Conservation (phyloP, 768 basidiomycete genomes). For the Mycena capillaripes region DNA sequence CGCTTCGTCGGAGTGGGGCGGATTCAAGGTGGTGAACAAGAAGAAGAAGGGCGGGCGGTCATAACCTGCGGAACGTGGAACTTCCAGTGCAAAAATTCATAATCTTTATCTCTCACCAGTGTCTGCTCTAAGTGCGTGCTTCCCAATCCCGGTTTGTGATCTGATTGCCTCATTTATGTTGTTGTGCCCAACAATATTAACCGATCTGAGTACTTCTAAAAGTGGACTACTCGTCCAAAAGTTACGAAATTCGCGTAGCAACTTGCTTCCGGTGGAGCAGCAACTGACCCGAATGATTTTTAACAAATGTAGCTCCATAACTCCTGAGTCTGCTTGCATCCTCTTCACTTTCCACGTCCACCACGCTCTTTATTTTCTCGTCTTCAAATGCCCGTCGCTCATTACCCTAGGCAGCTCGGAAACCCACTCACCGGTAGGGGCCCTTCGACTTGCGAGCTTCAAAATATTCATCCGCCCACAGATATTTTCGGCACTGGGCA, state of each 20-base stretch:
- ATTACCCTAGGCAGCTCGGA: conserved; percentile 1
- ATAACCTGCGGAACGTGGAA: conserved; percentile 43
- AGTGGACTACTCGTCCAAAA: not conserved
- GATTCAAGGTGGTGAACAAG: conserved; percentile 95
- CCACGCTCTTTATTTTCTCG: conserved; percentile 15
- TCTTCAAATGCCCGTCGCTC: conserved; percentile 14
- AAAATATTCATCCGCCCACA: not conserved
- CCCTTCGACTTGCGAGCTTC: not conserved
- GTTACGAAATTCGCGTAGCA: not conserved
- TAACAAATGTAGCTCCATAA: not conserved
- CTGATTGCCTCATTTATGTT: not conserved
- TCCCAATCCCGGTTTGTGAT: not conserved
- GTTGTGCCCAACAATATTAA: not conserved
- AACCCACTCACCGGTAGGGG: not conserved
- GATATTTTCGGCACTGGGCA: not conserved
- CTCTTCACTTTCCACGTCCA: not conserved
- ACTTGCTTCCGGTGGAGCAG: conserved; percentile 4
- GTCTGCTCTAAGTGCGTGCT: not conserved
- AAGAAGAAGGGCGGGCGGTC: conserved; percentile 88
- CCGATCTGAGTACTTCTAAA: not conserved
- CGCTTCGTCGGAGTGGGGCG: conserved; percentile 83
- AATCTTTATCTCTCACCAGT: not conserved
- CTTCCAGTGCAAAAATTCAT: conserved; percentile 23
- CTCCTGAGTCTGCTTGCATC: not conserved
- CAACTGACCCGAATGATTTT: conserved; percentile 13